phyloP scores from a whole-genome alignment of 139 green algal species.

The Monoraphidium neglectum region DNA sequence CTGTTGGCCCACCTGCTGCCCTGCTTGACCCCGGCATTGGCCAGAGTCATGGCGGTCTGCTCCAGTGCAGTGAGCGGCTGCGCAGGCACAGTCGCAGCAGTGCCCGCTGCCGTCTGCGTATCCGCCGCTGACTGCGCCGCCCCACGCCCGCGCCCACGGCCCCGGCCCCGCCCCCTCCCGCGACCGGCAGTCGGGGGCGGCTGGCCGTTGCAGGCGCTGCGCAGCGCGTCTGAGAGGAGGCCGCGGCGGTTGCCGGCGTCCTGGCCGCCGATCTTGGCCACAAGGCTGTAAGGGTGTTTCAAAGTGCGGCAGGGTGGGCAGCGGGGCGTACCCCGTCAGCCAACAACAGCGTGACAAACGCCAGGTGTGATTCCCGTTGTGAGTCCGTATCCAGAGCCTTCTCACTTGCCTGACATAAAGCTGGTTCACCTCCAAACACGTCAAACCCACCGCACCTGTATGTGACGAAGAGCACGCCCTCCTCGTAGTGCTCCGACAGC shows the following conservation, averaged over 20 bases:
- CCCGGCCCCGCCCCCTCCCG: not conserved
- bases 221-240: not conserved
- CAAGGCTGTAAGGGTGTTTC: slow-evolving; percentile 32
- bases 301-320: no score
- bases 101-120: no score
- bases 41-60: not conserved
- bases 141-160: not conserved
- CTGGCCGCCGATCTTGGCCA: slow-evolving; percentile 28
- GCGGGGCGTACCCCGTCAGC: no score
- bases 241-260: slow-evolving; percentile 9
- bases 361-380: no score
- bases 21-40: not conserved
- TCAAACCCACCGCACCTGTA: slow-evolving; percentile 51
- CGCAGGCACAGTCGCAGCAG: no score
- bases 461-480: slow-evolving; percentile 80
- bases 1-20: not conserved
- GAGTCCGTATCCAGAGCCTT: no score
- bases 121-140: no score
- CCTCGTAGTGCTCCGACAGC: slow-evolving; percentile 37
- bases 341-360: no score
- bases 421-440: no score
- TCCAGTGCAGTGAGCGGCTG: no score
- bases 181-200: not conserved
- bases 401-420: no score
- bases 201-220: no score